These are phyloP conservation scores for Pyracantha coccinea DNA, from an alignment of 331 rosid species.

Conservation along the genomic window DNA sequence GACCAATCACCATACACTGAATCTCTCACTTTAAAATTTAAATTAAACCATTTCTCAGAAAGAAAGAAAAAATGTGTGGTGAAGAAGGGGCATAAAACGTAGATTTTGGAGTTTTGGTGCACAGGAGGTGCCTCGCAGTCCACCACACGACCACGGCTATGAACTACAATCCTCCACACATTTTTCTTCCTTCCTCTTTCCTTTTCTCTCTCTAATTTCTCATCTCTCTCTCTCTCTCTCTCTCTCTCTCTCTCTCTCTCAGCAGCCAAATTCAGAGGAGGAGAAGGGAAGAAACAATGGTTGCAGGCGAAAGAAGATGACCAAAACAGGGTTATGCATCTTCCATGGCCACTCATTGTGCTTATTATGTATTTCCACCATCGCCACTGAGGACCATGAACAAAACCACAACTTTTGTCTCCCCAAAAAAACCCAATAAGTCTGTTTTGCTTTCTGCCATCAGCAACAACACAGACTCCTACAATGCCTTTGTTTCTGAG, in stretches of 20 bases:
- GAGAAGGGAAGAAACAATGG: conserved; percentile 29
- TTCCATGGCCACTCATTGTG: conserved; percentile 80
- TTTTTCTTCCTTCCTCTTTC: neutral
- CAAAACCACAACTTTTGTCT: conserved; percentile 21
- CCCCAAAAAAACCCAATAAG: conserved; percentile 30
- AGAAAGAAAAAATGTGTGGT: neutral
- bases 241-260: too few species aligned
- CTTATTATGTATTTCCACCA: conserved; percentile 43
- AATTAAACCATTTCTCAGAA: neutral
- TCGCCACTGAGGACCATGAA: conserved; percentile 31
- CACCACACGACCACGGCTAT: conserved; percentile 37
- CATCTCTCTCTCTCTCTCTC: conserved; percentile 4
- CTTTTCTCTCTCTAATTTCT: conserved; percentile 5
- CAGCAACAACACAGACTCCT: conserved; percentile 38
- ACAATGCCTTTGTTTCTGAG: conserved; percentile 73
- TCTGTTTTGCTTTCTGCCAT: conserved; percentile 41
- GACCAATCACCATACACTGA: conserved; percentile 15
- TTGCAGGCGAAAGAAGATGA: conserved; percentile 47
- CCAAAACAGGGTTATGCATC: conserved; percentile 42
- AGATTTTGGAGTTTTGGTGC: conserved; percentile 32
- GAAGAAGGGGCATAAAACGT: conserved; percentile 14
- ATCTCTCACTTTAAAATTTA: neutral
- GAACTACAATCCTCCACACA: conserved; percentile 25
- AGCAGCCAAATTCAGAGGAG: neutral
- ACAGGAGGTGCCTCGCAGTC: conserved; percentile 26